These are phyloP conservation scores for Calonectria honghensis DNA, from an alignment of 2,329 filamentous ascomycete species.

Conservation along the genomic window DNA sequence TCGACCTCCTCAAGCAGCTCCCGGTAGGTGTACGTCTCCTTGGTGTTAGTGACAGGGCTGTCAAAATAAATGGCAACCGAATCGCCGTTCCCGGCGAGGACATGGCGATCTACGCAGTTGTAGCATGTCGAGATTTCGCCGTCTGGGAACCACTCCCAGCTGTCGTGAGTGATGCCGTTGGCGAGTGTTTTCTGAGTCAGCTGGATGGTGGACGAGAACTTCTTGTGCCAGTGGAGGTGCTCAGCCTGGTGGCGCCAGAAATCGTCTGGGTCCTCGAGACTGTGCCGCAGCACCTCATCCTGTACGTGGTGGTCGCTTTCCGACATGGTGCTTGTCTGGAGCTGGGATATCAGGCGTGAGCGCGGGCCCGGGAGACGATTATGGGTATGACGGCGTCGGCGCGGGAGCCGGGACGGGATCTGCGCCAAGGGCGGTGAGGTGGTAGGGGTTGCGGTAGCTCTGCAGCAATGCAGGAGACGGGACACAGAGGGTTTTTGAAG, in stretches of 20 bases:
- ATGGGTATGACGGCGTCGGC: slow-evolving; percentile 17
- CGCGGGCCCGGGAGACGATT: slow-evolving; percentile 22
- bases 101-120: slow-evolving; percentile 93
- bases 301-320: slow-evolving; percentile 60
- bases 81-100: slow-evolving; percentile 84
- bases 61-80: slow-evolving; percentile 89
- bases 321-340: slow-evolving; percentile 39
- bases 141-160: slow-evolving; percentile 93
- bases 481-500: slow-evolving; percentile 27
- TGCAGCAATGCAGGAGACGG: slow-evolving; percentile 21
- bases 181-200: slow-evolving; percentile 78
- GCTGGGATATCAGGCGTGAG: slow-evolving; percentile 11
- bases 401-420: slow-evolving; percentile 17
- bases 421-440: slow-evolving; percentile 4
- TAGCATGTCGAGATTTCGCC: slow-evolving; percentile 94
- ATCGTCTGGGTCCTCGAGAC: slow-evolving; percentile 79
- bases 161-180: slow-evolving; percentile 78
- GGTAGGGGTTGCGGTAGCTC: background rate
- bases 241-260: slow-evolving; percentile 87
- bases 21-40: slow-evolving; percentile 83
- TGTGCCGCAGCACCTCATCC: slow-evolving; percentile 72
- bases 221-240: slow-evolving; percentile 87
- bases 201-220: slow-evolving; percentile 78
- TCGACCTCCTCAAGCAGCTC: slow-evolving; percentile 88
- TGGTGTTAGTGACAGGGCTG: slow-evolving; percentile 85